Evolutionary conservation across 2,329 filamentous ascomycete genomes (phyloP), one percentile per base, ranked within the genome.

Genomic region (Mycogone perniciosa): DNA sequence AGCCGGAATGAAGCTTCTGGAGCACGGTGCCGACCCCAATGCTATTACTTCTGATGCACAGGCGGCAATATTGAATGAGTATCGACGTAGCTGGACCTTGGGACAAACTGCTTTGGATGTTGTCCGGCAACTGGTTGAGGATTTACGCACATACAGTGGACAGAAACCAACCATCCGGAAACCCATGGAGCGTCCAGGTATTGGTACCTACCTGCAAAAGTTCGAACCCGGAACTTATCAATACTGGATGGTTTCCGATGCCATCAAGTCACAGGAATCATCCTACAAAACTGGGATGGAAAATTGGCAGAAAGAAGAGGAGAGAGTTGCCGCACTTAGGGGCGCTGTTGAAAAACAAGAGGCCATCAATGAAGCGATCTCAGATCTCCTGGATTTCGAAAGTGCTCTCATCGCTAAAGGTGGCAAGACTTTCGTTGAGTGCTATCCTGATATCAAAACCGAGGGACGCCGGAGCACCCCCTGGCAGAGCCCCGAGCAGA

Each of bases 371-470:
- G 66, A 73, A 6, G 61, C 79, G 10, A 67, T 84, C 10, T 55
- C 62, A 0, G 72, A 78, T 1, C 77, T 85, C 35, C 71, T 82
- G 56, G 61, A 69, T 20, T 66, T 89, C 1, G 79, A 86, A 59
- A 60, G 69, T 2, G 59, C 64, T 2, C 67, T 92, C 20, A 39
- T 84, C 2, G 64, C 68, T 4, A 80, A 75, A 51, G 82, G 79
- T 1, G 88, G 78, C 2, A 89, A 89, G 65, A 77, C 77, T 0
- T 90, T 88, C 61, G 61, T 66, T 9, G 79, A 90, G 43, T 67
- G 89, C 6, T 67, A 86, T 63, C 85, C 85, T 0, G 69, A 80
- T 1, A 65, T 75, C 50, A 62, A 68, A 29, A 59, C 61, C 2
- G 44, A 56, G 6, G 50, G 50, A 27, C 52, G 54, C 9, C 40